phyloP scores from a whole-genome alignment of 768 basidiomycete species.

The Strobilomyces dryophilus region DNA sequence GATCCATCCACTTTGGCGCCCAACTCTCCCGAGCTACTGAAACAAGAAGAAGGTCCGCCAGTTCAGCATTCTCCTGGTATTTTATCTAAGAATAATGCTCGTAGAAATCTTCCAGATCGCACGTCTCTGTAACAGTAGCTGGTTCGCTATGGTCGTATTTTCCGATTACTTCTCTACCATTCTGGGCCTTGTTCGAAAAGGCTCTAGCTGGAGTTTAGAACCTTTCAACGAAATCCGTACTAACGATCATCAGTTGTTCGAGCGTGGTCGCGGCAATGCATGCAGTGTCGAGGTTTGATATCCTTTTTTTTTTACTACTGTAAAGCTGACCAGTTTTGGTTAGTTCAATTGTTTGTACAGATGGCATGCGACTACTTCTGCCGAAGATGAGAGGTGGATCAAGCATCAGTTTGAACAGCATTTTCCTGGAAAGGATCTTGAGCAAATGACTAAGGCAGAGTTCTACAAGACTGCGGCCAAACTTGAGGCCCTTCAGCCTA shows the following conservation, averaged over 20 bases:
- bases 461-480: constrained; percentile 45
- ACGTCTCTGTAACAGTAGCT: constrained; percentile 71
- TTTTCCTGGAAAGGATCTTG: constrained; percentile 51
- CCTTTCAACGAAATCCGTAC: constrained; percentile 73
- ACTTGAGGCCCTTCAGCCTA: constrained; percentile 39
- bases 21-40: constrained; percentile 34
- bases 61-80: neutral
- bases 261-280: constrained; percentile 76
- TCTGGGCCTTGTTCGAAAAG: constrained; percentile 71
- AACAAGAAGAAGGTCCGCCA: constrained; percentile 51
- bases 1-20: constrained; percentile 47
- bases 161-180: constrained; percentile 82
- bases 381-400: constrained; percentile 70
- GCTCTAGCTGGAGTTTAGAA: constrained; percentile 71
- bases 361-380: constrained; percentile 80
- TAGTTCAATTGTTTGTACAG: constrained; percentile 85
- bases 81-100: constrained; percentile 12
- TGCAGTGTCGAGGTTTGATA: constrained; percentile 71
- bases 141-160: constrained; percentile 78
- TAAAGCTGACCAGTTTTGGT: neutral
- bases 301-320: neutral
- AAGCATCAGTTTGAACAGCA: constrained; percentile 41
- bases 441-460: constrained; percentile 44
- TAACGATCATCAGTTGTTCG: constrained; percentile 60
- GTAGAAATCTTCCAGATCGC: constrained; percentile 80